Base-by-base conservation (phyloP, 768 basidiomycete genomes). In the Chiua virens region DNA sequence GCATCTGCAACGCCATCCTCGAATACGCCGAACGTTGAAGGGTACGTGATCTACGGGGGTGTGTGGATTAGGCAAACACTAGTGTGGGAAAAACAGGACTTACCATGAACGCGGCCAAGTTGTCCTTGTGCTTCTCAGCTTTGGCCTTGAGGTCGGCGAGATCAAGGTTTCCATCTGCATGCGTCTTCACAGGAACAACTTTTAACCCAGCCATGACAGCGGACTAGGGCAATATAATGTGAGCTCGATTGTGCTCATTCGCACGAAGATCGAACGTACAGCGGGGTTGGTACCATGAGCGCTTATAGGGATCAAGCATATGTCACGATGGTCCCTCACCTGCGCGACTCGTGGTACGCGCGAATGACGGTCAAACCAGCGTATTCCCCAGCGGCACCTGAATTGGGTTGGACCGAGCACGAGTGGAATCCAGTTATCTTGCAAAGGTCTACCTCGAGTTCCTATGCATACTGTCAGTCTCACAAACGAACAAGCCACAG, bases 211-310 rank as follows among this genome's bases (percentile, higher is more conserved):
- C 93, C 93, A 99, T 95, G 42, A 89, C 87, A 47, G 97, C 97
- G 21, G 92, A 95, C 90, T 94, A 61, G 3, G 45, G n/a, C 40
- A 36, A 20, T 8, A n/a, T n/a, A 55, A 39, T 20, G 45, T 70
- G 41, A 68, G 55, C 32, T 47, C 25, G 45, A 25, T 14, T 30
- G 43, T n/a, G 21, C 42, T 35, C 32, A 20, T 42, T 45, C 22
- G 14, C 23, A 38, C 25, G 37, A 38, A n/a, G 11, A 45, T 32
- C 9, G 21, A 45, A 11, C 89, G 73, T 63, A 92, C 92, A 44
- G 97, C 97, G 42, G 97, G 97, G 72, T 99, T 98, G 38, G 97
- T 98, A 38, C 97, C 97, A 72, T 98, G 97, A 3, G 97, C 97
- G 59, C 92, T 96, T 47, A 96, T 73, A 48, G 97, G 97, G 60